Percentiles rank a stretch among this genome's conserved stretches.
Conservation (phyloP, 1,284 basidiomycete genomes). For the Malassezia slooffiae region DNA sequence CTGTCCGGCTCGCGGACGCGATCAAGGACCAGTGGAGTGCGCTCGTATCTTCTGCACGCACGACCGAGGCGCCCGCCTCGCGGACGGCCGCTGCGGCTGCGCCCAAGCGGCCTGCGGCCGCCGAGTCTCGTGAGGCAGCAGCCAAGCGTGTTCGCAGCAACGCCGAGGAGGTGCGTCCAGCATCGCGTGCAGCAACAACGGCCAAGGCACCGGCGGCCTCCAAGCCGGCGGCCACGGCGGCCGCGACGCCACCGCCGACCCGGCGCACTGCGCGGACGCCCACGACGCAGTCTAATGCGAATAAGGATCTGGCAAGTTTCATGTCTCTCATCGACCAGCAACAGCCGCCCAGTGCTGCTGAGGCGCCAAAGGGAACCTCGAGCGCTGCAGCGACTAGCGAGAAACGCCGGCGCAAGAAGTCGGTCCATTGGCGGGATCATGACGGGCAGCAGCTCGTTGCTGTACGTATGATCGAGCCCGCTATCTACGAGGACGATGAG, state of each 20-base stretch:
- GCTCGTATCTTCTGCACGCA: constrained; percentile 9
- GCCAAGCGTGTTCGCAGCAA: constrained; percentile 2
- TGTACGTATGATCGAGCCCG: constrained; percentile 25
- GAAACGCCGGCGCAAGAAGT: constrained; percentile 14
- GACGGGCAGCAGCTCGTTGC: constrained; percentile 20
- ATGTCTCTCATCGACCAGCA: constrained; percentile 18
- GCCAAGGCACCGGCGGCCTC: too few species aligned
- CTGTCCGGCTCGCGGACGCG: constrained; percentile 15
- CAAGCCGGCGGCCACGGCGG: neutral
- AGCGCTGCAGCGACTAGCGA: neutral
- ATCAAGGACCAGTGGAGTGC: constrained; percentile 27
- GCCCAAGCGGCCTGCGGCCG: constrained; percentile 1
- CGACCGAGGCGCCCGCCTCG: neutral
- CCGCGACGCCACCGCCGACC: neutral
- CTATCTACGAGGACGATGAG: constrained; percentile 25
- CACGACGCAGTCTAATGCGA: constrained; percentile 1
- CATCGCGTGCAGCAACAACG: too few species aligned
- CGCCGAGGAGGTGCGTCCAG: too few species aligned
- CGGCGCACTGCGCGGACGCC: neutral
- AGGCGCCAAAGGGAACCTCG: neutral
- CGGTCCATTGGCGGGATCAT: constrained; percentile 27
- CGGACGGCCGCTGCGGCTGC: neutral
- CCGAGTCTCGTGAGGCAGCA: neutral
- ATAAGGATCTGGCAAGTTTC: constrained; percentile 15
- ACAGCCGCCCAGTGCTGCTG: neutral